phyloP scores from a whole-genome alignment of 768 basidiomycete species.

The Stropharia rugosoannulata region DNA sequence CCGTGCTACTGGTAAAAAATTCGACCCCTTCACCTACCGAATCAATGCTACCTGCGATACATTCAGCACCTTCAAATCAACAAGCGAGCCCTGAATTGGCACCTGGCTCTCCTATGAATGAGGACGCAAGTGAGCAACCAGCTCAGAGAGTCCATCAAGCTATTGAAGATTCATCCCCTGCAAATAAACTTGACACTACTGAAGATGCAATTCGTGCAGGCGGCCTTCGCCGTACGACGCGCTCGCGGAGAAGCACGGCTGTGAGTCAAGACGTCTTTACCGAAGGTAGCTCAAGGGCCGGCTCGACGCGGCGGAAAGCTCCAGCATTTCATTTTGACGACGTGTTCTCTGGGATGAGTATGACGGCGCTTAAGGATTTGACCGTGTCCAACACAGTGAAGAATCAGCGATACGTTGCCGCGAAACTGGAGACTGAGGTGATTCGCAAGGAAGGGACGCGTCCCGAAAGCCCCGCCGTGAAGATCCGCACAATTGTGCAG shows the following conservation, averaged over 20 bases:
- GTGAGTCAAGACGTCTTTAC: conserved; percentile 34
- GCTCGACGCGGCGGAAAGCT: conserved; percentile 43
- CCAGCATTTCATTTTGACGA: conserved; percentile 32
- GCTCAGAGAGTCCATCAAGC: not conserved
- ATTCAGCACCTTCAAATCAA: conserved; percentile 4
- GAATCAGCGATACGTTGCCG: conserved; percentile 67
- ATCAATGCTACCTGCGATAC: not conserved
- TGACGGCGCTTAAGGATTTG: conserved; percentile 65
- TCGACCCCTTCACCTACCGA: not conserved
- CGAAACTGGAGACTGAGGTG: conserved; percentile 66
- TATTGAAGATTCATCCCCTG: not conserved
- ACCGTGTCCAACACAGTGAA: conserved; percentile 70
- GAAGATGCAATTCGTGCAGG: conserved; percentile 3
- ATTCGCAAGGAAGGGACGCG: conserved; percentile 66
- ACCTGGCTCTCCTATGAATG: conserved; percentile 25
- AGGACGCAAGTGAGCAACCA: conserved; percentile 10
- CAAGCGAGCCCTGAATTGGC: conserved; percentile 10
- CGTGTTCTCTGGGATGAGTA: conserved; percentile 65
- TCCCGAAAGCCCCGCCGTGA: conserved; percentile 79
- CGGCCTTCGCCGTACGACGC: conserved; percentile 48
- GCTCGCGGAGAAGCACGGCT: conserved; percentile 40
- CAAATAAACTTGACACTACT: conserved; percentile 3
- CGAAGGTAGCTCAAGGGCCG: conserved; percentile 23
- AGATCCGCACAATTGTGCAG: conserved; percentile 66
- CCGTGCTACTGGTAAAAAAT: not conserved